Evolutionary conservation across 169 alveolate genomes (phyloP), one percentile per base, ranked within the genome.

Genomic region (Plasmodium vivax): DNA sequence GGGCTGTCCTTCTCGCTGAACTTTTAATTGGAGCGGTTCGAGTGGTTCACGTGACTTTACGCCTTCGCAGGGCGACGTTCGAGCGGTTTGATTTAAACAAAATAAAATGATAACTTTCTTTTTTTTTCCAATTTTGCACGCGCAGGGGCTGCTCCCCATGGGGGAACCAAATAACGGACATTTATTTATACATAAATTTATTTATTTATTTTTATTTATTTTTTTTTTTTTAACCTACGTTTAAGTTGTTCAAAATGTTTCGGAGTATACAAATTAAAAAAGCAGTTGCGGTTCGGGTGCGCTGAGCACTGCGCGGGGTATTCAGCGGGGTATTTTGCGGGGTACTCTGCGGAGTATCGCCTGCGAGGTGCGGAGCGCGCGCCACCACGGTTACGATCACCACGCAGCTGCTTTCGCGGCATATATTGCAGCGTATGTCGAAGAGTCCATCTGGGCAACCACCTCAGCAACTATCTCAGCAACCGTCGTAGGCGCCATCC

Each of bases 1-100:
- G 98, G 98, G 14, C 68, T 96, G 32, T 91, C 95, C 51, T 51
- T 96, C 36, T 95, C 94, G 41, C 71, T 96, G 36, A 95, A 95
- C 62, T 80, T 96, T 71, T 96, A 73, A 92, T 62, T 62, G 3
- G 34, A n/a, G 36, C 9, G 54, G 16, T 0, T 41, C 47, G 47
- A 41, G 8, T 41, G 4, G 47, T 5, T 5, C 54, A 2, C 6
- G 54, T 43, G 16, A 8, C 14, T 43, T 43, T 8, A 8, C 54
- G 0, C 54, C 54, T 43, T 43, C 54, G 8, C 54, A 43, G 14
- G 54, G 54, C 54, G 54, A 43, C 14, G 54, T 8, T 2, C 12
- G 9, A 43, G 14, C 2, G 14, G 14, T 1, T 8, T 43, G 12
- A 43, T 9, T 43, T 43, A 7, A 8, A 8, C 6, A 38, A 38